Conservation (phyloP, 129 eudicot genomes). For the Saposhnikovia divaricata region DNA sequence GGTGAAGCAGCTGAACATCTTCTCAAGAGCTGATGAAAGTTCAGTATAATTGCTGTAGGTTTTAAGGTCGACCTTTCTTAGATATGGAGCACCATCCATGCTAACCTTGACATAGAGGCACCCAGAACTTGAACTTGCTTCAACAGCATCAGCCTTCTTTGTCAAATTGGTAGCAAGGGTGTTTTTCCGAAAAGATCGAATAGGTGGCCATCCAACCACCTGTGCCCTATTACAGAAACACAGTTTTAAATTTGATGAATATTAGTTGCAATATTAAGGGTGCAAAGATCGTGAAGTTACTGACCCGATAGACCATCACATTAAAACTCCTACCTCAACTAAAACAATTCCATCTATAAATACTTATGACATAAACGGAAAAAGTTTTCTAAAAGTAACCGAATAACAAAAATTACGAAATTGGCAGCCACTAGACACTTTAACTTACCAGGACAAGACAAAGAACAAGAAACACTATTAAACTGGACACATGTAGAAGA, state of each 20-base stretch:
- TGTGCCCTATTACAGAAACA: slow-evolving; percentile 17
- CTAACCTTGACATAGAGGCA: slow-evolving; percentile 14
- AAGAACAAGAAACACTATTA: neutral
- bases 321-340: neutral
- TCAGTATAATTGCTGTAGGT: slow-evolving; percentile 16
- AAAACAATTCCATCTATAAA: neutral
- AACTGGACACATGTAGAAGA: neutral
- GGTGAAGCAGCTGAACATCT: slow-evolving; percentile 24
- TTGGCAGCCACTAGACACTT: neutral
- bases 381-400: neutral
- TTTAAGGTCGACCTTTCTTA: slow-evolving; percentile 20
- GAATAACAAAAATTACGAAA: neutral
- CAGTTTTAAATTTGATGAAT: neutral
- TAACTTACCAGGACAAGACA: neutral
- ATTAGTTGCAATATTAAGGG: neutral
- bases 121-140: neutral
- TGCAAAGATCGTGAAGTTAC: neutral
- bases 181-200: slow-evolving; percentile 22
- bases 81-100: slow-evolving; percentile 24
- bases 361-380: neutral
- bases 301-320: neutral
- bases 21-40: slow-evolving; percentile 17
- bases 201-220: slow-evolving; percentile 28
- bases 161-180: slow-evolving; percentile 1
- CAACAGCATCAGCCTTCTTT: neutral